Conservation (phyloP, 306 rosid genomes). For the Mucuna pruriens region DNA sequence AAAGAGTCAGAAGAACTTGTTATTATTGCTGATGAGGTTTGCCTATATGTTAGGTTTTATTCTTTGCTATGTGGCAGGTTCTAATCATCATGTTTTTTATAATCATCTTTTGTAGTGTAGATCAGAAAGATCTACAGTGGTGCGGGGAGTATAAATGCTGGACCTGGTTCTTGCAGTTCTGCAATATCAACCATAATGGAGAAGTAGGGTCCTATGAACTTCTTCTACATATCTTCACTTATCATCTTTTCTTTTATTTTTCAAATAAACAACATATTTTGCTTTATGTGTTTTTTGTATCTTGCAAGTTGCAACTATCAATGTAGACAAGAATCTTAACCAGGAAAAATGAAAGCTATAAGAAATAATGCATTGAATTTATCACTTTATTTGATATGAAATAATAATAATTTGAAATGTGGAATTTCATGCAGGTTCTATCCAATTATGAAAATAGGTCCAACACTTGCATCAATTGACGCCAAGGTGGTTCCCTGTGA, state of each 20-base stretch:
- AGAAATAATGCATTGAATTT: conserved; percentile 29
- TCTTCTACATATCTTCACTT: conserved; percentile 23
- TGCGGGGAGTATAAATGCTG: conserved; percentile 42
- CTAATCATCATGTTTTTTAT: conserved; percentile 26
- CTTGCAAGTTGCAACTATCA: conserved; percentile 18
- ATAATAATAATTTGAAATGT: conserved; percentile 19
- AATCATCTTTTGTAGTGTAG: conserved; percentile 49
- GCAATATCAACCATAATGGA: conserved; percentile 57
- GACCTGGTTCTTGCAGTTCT: conserved; percentile 46
- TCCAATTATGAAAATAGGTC: conserved; percentile 72
- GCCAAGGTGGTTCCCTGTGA: conserved; percentile 61
- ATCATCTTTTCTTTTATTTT: neutral
- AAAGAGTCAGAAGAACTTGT: conserved; percentile 69
- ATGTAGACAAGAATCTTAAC: neutral
- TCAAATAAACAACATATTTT: conserved; percentile 26
- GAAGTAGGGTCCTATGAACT: conserved; percentile 54
- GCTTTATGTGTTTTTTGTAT: neutral
- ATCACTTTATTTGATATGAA: conserved; percentile 14
- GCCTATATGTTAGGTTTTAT: neutral
- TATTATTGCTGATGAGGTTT: conserved; percentile 70
- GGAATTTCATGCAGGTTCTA: conserved; percentile 60
- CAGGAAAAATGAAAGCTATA: conserved; percentile 5
- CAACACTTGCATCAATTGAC: conserved; percentile 62
- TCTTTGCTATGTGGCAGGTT: neutral
- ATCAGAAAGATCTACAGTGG: conserved; percentile 58